phyloP scores from a whole-genome alignment of 2,329 filamentous ascomycete species.

The Pseudogymnoascus sp. region DNA sequence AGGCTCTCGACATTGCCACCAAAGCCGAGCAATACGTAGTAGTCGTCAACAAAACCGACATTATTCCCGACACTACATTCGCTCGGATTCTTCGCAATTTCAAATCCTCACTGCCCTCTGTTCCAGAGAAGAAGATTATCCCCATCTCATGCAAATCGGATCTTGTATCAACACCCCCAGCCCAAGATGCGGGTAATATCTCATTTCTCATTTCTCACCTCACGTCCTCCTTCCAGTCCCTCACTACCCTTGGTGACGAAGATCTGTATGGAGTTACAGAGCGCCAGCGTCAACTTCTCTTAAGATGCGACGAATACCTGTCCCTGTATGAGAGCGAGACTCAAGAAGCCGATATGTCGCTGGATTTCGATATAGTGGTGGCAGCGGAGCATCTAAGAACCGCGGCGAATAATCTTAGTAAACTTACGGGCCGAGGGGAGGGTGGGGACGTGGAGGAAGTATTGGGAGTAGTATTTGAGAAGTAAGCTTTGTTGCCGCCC shows the following conservation, averaged over 20 bases:
- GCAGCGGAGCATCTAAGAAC: constrained; percentile 82
- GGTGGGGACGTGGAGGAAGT: constrained; percentile 91
- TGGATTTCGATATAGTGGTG: constrained; percentile 73
- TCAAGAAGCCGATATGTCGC: constrained; percentile 23
- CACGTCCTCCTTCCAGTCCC: constrained; percentile 56
- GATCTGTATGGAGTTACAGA: constrained; percentile 86
- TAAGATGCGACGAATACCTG: constrained; percentile 64
- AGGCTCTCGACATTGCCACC: constrained; percentile 48
- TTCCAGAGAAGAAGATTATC: constrained; percentile 14
- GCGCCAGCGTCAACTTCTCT: constrained; percentile 75
- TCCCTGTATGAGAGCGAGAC: constrained; percentile 64
- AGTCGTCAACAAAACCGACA: constrained; percentile 58
- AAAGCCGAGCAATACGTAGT: constrained; percentile 44
- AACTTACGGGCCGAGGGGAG: constrained; percentile 81
- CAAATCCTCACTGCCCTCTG: constrained; percentile 29
- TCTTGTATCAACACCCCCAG: constrained; percentile 8
- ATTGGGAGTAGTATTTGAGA: constrained; percentile 93
- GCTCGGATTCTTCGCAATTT: constrained; percentile 37
- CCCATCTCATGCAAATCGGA: constrained; percentile 61
- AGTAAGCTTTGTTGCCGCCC: constrained; percentile 42
- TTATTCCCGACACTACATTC: constrained; percentile 33
- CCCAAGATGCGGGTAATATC: constrained; percentile 55
- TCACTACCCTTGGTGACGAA: constrained; percentile 71
- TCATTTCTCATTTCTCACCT: constrained; percentile 62
- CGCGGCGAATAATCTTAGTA: constrained; percentile 72